phyloP scores from a whole-genome alignment of 805 yeast genomes.

The Yarrowia sp. region DNA sequence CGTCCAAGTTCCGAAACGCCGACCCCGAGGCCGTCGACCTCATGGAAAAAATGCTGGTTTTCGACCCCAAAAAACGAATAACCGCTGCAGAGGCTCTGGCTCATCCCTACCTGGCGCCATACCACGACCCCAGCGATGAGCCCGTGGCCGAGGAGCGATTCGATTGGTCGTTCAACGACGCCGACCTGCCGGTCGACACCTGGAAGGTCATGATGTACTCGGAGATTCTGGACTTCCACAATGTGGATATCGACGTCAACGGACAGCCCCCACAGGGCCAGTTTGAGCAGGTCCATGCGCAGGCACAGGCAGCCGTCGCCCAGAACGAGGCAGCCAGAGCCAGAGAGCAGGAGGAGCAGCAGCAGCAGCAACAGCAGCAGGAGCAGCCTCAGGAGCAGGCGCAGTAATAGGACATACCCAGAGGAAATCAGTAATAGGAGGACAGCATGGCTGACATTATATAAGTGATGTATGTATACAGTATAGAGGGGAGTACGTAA shows the following conservation, averaged over 20 bases:
- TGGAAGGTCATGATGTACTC: slow-evolving; percentile 99
- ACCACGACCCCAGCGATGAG: slow-evolving; percentile 97
- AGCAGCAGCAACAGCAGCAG: not conserved
- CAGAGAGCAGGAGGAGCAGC: slow-evolving; percentile 20
- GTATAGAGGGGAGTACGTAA: not conserved
- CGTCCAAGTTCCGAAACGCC: slow-evolving; percentile 72
- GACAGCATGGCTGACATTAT: slow-evolving; percentile 14
- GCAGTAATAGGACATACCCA: not conserved
- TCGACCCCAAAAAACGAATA: slow-evolving; percentile 91
- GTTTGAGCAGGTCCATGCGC: slow-evolving; percentile 26
- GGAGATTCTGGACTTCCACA: slow-evolving; percentile 94
- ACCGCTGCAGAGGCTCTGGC: slow-evolving; percentile 87
- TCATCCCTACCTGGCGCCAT: slow-evolving; percentile 90
- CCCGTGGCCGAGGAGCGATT: slow-evolving; percentile 90
- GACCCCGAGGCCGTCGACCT: slow-evolving; percentile 74
- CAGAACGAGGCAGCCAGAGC: slow-evolving; percentile 25
- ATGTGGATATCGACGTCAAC: slow-evolving; percentile 50
- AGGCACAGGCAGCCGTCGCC: slow-evolving; percentile 18
- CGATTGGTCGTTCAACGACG: slow-evolving; percentile 98
- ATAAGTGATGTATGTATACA: not conserved
- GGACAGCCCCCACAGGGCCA: slow-evolving; percentile 24
- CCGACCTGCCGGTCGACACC: slow-evolving; percentile 94
- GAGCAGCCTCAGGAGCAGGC: not conserved
- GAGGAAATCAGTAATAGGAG: slow-evolving; percentile 7
- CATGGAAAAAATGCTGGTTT: slow-evolving; percentile 83